These are phyloP conservation scores for Solanum pinnatisectum DNA, from an alignment of 257 asterid species.

Conservation along the genomic window DNA sequence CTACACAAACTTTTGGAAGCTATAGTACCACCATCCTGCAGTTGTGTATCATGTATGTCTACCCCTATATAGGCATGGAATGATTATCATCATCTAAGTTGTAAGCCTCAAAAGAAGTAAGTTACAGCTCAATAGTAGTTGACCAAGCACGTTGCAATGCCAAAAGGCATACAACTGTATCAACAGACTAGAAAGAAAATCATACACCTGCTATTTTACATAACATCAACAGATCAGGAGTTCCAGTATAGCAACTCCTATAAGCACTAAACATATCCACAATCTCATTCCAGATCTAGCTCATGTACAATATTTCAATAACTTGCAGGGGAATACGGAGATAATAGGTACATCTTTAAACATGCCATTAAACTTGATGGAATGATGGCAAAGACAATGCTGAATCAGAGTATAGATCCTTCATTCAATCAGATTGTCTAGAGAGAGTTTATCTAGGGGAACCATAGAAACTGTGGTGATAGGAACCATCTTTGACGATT, in stretches of 20 bases:
- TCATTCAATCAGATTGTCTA: neutral
- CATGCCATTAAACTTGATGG: neutral
- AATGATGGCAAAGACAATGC: neutral
- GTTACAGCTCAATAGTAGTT: neutral
- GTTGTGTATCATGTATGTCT: neutral
- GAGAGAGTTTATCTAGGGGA: constrained; percentile 26
- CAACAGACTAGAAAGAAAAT: neutral
- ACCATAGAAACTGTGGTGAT: neutral
- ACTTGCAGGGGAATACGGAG: neutral
- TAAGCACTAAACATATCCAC: neutral
- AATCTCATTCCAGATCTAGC: neutral
- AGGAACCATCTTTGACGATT: constrained; percentile 20
- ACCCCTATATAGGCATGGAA: neutral
- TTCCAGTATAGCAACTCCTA: neutral
- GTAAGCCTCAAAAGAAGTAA: neutral
- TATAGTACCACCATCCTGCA: neutral
- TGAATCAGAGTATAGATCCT: neutral
- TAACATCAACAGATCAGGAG: neutral
- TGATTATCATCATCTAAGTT: neutral
- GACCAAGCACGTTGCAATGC: neutral
- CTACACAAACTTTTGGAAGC: neutral
- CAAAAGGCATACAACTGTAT: neutral
- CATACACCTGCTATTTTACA: neutral
- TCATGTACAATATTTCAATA: neutral
- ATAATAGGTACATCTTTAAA: neutral